Evolutionary conservation across 23 red algal genomes (phyloP).

Genomic region (Gracilaria vermiculophylla): DNA sequence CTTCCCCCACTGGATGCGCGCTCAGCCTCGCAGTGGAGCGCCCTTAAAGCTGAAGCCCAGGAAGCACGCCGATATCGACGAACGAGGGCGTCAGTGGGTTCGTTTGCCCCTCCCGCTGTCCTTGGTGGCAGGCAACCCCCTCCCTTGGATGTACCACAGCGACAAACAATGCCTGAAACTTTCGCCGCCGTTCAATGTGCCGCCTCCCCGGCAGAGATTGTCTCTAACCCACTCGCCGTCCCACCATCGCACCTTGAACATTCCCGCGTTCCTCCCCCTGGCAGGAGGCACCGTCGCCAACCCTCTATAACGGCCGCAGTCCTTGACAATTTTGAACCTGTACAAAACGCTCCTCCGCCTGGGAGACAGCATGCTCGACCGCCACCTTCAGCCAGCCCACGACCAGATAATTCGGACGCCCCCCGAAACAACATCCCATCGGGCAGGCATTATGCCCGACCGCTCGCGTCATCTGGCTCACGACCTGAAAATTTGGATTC

Average conservation of each 20-base stretch:
- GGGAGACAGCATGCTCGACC: too few relatives aligned
- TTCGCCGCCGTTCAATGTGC: too few relatives aligned
- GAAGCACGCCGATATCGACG: background rate
- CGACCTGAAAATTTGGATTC: too few relatives aligned
- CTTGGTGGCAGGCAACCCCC: background rate
- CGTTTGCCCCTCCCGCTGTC: background rate
- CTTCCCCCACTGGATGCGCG: slow-evolving; percentile 38
- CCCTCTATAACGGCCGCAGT: background rate
- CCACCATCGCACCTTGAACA: background rate
- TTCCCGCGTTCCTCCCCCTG: background rate
- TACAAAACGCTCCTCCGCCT: too few relatives aligned
- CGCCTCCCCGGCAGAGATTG: too few relatives aligned
- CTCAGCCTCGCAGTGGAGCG: background rate
- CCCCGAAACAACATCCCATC: too few relatives aligned
- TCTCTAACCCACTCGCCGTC: background rate
- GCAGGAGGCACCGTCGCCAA: background rate
- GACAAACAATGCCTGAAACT: background rate
- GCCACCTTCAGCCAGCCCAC: too few relatives aligned
- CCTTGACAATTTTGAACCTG: background rate
- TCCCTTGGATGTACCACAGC: background rate
- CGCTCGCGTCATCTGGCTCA: too few relatives aligned
- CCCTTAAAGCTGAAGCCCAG: background rate
- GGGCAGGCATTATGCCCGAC: too few relatives aligned
- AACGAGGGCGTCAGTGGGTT: background rate
- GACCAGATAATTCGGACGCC: too few relatives aligned